Conservation (phyloP, 768 basidiomycete genomes). For the Leccinum boreale region DNA sequence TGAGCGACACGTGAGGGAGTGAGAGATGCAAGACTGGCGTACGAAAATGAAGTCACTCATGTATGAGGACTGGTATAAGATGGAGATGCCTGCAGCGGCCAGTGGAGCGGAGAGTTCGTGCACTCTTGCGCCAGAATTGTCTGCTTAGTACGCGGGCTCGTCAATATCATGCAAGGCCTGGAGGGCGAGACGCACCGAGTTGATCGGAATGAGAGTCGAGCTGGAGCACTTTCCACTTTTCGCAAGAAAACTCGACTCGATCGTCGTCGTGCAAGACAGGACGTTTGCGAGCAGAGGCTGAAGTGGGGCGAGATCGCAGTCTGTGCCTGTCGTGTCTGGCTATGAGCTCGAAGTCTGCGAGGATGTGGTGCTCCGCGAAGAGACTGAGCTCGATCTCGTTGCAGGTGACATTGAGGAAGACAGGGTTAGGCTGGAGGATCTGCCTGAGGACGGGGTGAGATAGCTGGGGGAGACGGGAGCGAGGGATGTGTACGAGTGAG, state of each 20-base stretch:
- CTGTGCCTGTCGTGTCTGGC: constrained; percentile 54
- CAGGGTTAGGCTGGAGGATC: constrained; percentile 62
- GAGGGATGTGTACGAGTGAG: constrained; percentile 72
- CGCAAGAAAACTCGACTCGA: constrained; percentile 62
- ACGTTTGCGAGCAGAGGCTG: constrained; percentile 29
- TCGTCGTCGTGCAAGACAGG: constrained; percentile 37
- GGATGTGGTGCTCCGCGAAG: constrained; percentile 58
- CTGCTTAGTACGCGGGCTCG: constrained; percentile 30
- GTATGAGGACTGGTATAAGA: constrained; percentile 80
- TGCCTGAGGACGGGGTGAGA: constrained; percentile 64
- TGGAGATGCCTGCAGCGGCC: constrained; percentile 74
- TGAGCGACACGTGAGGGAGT: background rate
- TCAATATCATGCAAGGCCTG: constrained; percentile 2
- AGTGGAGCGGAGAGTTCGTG: constrained; percentile 74
- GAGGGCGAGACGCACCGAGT: constrained; percentile 44
- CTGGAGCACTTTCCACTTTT: constrained; percentile 77
- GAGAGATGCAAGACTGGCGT: constrained; percentile 24
- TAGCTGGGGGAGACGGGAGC: constrained; percentile 57
- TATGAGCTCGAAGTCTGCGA: constrained; percentile 59
- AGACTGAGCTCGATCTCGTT: constrained; percentile 78
- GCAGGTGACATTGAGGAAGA: constrained; percentile 72
- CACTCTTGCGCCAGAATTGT: constrained; percentile 68
- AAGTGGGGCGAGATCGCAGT: constrained; percentile 41
- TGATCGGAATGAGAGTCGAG: constrained; percentile 77
- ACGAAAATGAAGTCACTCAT: constrained; percentile 83